Percentiles rank a stretch among this genome's conserved stretches.
Conservation (phyloP, 192 early-diverging fungal species). For the Gigaspora rosea region DNA sequence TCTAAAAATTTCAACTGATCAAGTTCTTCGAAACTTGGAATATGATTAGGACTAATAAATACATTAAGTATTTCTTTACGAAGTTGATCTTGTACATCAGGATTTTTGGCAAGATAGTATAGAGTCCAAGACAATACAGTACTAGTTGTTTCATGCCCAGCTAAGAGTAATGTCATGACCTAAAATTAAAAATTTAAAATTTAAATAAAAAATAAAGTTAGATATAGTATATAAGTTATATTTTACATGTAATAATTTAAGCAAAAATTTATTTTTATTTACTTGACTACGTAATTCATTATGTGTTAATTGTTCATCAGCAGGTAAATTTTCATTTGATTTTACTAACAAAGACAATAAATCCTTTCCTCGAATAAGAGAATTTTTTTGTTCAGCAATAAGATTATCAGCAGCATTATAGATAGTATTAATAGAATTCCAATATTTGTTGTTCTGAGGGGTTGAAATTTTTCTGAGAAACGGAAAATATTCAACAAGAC, state of each 20-base stretch:
- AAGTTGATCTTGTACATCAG: conserved; percentile 43
- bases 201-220: background rate
- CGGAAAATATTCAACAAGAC: conserved; percentile 35
- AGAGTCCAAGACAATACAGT: conserved; percentile 48
- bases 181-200: background rate
- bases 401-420: conserved; percentile 39
- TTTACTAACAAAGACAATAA: conserved; percentile 48
- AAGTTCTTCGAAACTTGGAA: conserved; percentile 48
- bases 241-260: too few species aligned
- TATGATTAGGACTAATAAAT: conserved; percentile 30
- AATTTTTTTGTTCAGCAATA: conserved; percentile 39
- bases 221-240: too few species aligned
- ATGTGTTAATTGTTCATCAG: conserved; percentile 41
- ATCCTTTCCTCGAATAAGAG: conserved; percentile 40
- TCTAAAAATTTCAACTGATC: conserved; percentile 51
- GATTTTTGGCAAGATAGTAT: conserved; percentile 49
- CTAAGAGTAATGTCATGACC: conserved; percentile 11
- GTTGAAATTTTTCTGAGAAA: conserved; percentile 32
- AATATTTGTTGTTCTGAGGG: conserved; percentile 13
- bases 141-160: too few species aligned
- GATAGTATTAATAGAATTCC: conserved; percentile 33
- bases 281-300: conserved; percentile 48
- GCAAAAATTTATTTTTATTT: background rate
- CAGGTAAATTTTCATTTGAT: conserved; percentile 42
- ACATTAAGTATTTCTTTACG: conserved; percentile 50